These are phyloP conservation scores for Verticillium albo-atrum DNA, from an alignment of 2,329 filamentous ascomycete genomes.

Conservation along the genomic window DNA sequence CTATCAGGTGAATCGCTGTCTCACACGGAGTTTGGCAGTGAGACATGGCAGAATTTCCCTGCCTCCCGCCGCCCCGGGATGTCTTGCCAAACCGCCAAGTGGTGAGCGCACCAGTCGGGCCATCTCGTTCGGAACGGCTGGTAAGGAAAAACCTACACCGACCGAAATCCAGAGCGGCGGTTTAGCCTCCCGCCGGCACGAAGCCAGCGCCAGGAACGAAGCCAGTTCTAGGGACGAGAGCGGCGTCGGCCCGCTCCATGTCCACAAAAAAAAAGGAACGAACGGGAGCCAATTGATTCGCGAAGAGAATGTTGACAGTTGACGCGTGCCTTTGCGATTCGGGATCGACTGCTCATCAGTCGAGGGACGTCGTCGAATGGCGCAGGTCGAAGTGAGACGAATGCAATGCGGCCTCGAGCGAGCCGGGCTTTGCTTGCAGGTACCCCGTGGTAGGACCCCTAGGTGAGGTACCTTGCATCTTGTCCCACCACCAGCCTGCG, in stretches of 20 bases:
- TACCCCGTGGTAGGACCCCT: neutral
- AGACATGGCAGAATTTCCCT: neutral
- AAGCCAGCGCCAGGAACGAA: neutral
- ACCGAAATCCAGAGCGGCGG: neutral
- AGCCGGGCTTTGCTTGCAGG: neutral
- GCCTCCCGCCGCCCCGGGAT: neutral
- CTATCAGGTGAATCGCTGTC: neutral
- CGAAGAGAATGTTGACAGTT: neutral
- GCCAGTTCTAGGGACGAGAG: neutral
- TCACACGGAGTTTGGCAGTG: neutral
- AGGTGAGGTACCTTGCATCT: neutral
- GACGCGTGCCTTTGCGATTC: neutral
- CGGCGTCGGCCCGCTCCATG: neutral
- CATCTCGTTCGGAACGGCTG: neutral
- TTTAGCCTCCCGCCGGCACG: neutral
- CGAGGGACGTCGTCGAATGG: neutral
- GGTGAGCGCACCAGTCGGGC: neutral
- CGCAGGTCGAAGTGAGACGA: neutral
- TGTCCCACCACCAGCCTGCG: neutral
- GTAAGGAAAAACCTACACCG: neutral
- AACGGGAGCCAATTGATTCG: neutral
- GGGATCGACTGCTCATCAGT: neutral
- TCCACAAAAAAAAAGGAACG: neutral
- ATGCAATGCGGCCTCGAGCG: neutral
- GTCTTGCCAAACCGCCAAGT: neutral